These are phyloP conservation scores for Metarhizium rileyi DNA, from an alignment of 2,329 filamentous ascomycete genomes.

Conservation along the genomic window DNA sequence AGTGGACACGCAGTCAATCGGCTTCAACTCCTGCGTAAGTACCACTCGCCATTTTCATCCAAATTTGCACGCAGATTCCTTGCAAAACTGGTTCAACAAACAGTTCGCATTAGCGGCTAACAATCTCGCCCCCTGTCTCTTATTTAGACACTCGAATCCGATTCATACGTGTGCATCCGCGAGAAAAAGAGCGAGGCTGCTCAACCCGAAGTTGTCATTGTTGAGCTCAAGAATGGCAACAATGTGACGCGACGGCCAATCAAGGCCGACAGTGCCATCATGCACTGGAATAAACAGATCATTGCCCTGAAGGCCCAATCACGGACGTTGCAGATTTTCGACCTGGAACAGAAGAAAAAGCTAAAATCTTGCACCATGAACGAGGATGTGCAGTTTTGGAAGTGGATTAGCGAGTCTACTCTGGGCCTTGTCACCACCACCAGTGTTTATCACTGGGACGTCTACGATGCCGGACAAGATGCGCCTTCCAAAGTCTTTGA, in stretches of 20 bases:
- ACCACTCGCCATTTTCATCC: conserved; percentile 1
- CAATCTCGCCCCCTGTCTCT: too few relatives aligned
- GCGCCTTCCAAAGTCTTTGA: conserved; percentile 88
- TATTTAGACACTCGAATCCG: conserved; percentile 86
- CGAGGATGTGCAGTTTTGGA: conserved; percentile 98
- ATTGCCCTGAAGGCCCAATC: conserved; percentile 94
- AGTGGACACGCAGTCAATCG: conserved; percentile 47
- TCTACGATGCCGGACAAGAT: conserved; percentile 74
- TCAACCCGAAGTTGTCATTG: conserved; percentile 88
- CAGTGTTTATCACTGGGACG: conserved; percentile 95
- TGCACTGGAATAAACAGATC: conserved; percentile 95
- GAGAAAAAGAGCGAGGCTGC: conserved; percentile 82
- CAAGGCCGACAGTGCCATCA: conserved; percentile 98
- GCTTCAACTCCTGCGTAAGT: conserved; percentile 67
- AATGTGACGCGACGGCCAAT: conserved; percentile 90
- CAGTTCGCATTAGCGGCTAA: not conserved
- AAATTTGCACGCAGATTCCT: not conserved
- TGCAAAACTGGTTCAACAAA: not conserved
- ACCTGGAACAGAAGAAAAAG: conserved; percentile 85
- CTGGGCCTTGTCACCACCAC: conserved; percentile 86
- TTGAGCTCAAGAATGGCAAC: conserved; percentile 96
- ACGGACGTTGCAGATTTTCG: conserved; percentile 94
- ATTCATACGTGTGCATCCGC: conserved; percentile 90
- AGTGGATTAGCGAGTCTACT: conserved; percentile 88
- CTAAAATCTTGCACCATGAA: conserved; percentile 94